These are phyloP conservation scores for Penicillium sp. DNA, from an alignment of 2,329 filamentous ascomycete species.

Conservation along the genomic window DNA sequence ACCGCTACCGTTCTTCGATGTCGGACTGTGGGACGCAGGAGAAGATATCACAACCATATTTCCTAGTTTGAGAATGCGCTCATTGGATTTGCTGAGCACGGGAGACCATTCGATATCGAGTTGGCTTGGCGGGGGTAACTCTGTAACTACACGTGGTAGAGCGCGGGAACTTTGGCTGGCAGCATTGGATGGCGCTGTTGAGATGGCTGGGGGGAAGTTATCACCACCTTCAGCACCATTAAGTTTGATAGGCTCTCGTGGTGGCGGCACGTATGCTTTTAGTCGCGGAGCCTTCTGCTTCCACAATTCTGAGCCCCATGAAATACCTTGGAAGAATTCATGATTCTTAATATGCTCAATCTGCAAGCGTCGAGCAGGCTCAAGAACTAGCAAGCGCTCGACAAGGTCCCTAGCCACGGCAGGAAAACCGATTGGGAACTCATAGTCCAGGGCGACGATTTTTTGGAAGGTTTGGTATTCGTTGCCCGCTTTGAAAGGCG, in stretches of 20 bases:
- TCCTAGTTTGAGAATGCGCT: conserved; percentile 91
- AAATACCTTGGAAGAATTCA: conserved; percentile 87
- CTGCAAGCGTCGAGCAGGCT: conserved; percentile 80
- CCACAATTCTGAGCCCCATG: conserved; percentile 85
- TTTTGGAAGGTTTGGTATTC: conserved; percentile 99
- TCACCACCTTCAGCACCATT: conserved; percentile 56
- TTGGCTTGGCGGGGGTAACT: conserved; percentile 93
- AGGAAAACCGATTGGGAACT: conserved; percentile 89
- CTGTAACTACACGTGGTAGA: conserved; percentile 84
- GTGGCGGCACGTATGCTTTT: conserved; percentile 78
- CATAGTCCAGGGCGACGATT: conserved; percentile 91
- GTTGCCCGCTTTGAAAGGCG: conserved; percentile 93
- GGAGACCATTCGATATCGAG: conserved; percentile 99
- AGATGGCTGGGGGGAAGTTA: conserved; percentile 49
- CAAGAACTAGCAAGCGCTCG: conserved; percentile 85
- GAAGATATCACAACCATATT: conserved; percentile 84
- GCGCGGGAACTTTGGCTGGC: conserved; percentile 57
- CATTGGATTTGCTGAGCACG: conserved; percentile 85
- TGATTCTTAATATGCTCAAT: conserved; percentile 98
- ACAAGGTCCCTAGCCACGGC: conserved; percentile 84
- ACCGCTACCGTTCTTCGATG: conserved; percentile 65
- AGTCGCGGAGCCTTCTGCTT: conserved; percentile 85
- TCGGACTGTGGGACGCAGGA: conserved; percentile 74
- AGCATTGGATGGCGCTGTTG: conserved; percentile 42
- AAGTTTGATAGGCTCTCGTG: conserved; percentile 78